These are phyloP conservation scores for Begonia peltatifolia DNA, from an alignment of 306 rosid genomes.

Conservation along the genomic window DNA sequence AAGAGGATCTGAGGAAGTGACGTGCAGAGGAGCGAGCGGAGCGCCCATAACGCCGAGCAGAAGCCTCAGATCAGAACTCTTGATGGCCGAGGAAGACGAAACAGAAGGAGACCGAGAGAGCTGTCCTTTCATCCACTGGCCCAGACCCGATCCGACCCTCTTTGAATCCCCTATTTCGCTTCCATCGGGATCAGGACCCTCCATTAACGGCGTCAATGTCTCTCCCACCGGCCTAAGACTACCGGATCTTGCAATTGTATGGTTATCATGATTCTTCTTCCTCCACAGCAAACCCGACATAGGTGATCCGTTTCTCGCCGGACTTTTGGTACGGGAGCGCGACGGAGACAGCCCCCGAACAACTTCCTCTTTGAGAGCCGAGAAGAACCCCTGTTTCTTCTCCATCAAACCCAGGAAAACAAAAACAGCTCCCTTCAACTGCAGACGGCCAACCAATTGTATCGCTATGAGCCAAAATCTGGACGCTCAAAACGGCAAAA, in stretches of 20 bases:
- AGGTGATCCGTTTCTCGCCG: constrained; percentile 49
- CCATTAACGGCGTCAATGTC: constrained; percentile 46
- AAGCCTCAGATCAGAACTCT: constrained; percentile 80
- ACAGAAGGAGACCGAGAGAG: constrained; percentile 54
- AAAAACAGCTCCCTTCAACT: not conserved
- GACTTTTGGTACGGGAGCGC: constrained; percentile 54
- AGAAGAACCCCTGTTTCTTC: constrained; percentile 83
- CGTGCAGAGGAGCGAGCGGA: constrained; percentile 74
- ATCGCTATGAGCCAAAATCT: too few species aligned
- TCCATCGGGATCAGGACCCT: constrained; percentile 73
- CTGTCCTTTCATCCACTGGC: constrained; percentile 81
- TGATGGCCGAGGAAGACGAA: constrained; percentile 23
- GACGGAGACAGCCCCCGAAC: constrained; percentile 85
- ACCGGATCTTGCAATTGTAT: constrained; percentile 49
- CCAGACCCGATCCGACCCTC: constrained; percentile 58
- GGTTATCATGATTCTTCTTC: constrained; percentile 19
- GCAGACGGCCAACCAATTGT: not conserved
- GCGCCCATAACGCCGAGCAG: constrained; percentile 89
- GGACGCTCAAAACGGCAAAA: too few species aligned
- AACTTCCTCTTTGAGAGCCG: constrained; percentile 65
- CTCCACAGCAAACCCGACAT: constrained; percentile 42
- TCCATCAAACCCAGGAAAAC: constrained; percentile 23
- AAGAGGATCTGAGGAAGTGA: constrained; percentile 51
- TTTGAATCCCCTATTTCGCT: constrained; percentile 42
- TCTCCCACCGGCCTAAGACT: constrained; percentile 61